These are phyloP conservation scores for Chrysanthemum seticuspe DNA, from an alignment of 129 eudicot genomes.

Conservation along the genomic window DNA sequence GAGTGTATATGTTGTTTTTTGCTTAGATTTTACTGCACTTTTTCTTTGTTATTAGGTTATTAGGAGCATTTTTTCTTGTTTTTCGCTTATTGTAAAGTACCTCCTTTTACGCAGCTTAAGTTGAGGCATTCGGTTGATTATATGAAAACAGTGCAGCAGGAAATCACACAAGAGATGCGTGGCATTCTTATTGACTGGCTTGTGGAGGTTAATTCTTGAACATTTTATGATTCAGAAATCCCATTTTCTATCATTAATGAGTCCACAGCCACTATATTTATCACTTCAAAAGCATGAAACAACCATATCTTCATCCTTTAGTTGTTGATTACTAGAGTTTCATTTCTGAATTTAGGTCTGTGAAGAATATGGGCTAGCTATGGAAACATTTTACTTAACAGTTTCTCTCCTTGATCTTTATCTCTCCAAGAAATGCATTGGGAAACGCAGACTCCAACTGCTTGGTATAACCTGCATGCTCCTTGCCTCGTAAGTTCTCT, in stretches of 20 bases:
- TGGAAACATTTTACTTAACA: slow-evolving; percentile 89
- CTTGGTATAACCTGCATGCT: slow-evolving; percentile 98
- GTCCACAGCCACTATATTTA: neutral
- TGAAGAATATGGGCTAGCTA: slow-evolving; percentile 81
- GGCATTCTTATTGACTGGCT: slow-evolving; percentile 92
- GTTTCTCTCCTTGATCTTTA: slow-evolving; percentile 79
- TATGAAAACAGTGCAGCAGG: slow-evolving; percentile 73
- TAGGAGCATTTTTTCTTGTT: slow-evolving; percentile 10
- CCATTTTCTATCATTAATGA: slow-evolving; percentile 8
- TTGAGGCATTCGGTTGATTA: slow-evolving; percentile 62
- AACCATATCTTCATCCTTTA: neutral
- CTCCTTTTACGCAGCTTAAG: slow-evolving; percentile 51
- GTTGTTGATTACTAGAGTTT: slow-evolving; percentile 8
- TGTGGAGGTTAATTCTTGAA: slow-evolving; percentile 69
- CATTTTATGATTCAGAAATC: neutral
- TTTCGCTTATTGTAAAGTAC: slow-evolving; percentile 7
- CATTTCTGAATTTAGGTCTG: slow-evolving; percentile 52
- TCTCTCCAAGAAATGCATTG: slow-evolving; percentile 61
- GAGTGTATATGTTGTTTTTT: slow-evolving; percentile 6
- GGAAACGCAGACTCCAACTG: slow-evolving; percentile 74
- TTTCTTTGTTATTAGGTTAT: slow-evolving; percentile 4
- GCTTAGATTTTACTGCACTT: neutral
- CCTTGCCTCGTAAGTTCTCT: slow-evolving; percentile 82
- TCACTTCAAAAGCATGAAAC: neutral
- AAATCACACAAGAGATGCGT: slow-evolving; percentile 75